Evolutionary conservation across 352 stramenopile genomes (phyloP), one percentile per base, ranked within the genome.

Genomic region (Nothophytophthora sp.): DNA sequence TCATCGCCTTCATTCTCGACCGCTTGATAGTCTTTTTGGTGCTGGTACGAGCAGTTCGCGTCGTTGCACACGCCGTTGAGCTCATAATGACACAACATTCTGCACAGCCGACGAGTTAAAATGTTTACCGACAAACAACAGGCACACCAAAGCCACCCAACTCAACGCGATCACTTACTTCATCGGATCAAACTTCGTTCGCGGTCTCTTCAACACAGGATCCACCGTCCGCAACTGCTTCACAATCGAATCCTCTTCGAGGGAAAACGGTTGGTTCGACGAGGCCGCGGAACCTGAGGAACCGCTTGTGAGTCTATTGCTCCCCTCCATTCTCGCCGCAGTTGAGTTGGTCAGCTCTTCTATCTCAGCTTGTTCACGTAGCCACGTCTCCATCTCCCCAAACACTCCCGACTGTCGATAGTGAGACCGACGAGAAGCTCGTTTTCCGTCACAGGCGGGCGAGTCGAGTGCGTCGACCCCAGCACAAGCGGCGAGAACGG

Each of bases 41-140:
- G 82, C 50, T 86, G 77, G 20, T 81, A 84, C 1, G 60, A 59
- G 36, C 82, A 92, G 34, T 80, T 87, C 3, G 71, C 59, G 33
- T 92, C 82, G 25, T 90, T 90, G 61, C 82, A 92, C 24, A 85
- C 70, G 6, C 82, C 82, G 34, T 81, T 86, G 28, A 90, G 55
- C 23, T 92, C 82, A 47, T 76, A 92, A 22, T 82, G 69, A 50
- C 82, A 92, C 28, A 90, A 36, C 20, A 85, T 65, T 53, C 82
- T 92, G 43, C 10, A 46, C 27, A 19, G 22, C 38, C n/a, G 16
- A 33, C 20, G 18, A 44, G 34, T 67, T 55, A 54, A 11, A 62
- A 38, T 38, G 5, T 5, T 6, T n/a, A 34, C 9, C 20, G n/a
- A 38, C n/a, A 20, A 32, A 37, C 2, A 15, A 4, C 13, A 35